Base-by-base conservation (phyloP, 345 rosid species). In the Limnanthes douglasii region DNA sequence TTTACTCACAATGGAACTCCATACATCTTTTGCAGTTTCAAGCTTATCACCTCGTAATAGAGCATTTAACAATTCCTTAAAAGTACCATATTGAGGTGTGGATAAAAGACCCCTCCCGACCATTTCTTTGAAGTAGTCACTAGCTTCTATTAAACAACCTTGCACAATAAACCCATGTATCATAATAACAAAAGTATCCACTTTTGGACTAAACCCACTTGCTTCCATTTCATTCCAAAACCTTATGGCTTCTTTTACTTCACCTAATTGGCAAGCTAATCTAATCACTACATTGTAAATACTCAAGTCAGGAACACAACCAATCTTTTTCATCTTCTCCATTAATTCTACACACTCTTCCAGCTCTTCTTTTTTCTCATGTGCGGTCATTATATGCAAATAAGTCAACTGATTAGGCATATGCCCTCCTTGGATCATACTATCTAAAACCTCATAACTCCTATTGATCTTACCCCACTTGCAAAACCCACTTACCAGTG, bases 401-500 rank as follows among this genome's bases (percentile, higher is more conserved):
- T 69, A 88, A 4, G 86, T 74, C 31, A 51, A 20, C 9, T 70
- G 60, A 22, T 52, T 71, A 8, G 97, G 95, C 56, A 43, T 17
- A 37, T 51, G 49, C 30, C 84, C 77, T 51, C 53, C 58, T 53
- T 54, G 51, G 40, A 53, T 53, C 95, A 88, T 83, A 35, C 50
- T 43, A 18, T 74, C 68, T 57, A 88, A 56, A 48, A 88, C 47
- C 48, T 54, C 50, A 24, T 70, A 73, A 49, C 72, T 74, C 31
- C 50, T 72, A 8, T 70, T 75, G 8, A 73, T 63, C 60, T 68
- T 83, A 12, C 84, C 66, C 31, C 61, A 66, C 42, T 70, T 74
- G 59, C 97, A 83, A 65, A 78, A 83, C 48, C 97, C 95, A 59
- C 72, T 66, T 21, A 83, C 57, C 49, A 88, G 56, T 6, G 93